These are phyloP conservation scores for Rhizodiscina lignyota DNA, from an alignment of 495 filamentous ascomycete genomes.

Conservation along the genomic window DNA sequence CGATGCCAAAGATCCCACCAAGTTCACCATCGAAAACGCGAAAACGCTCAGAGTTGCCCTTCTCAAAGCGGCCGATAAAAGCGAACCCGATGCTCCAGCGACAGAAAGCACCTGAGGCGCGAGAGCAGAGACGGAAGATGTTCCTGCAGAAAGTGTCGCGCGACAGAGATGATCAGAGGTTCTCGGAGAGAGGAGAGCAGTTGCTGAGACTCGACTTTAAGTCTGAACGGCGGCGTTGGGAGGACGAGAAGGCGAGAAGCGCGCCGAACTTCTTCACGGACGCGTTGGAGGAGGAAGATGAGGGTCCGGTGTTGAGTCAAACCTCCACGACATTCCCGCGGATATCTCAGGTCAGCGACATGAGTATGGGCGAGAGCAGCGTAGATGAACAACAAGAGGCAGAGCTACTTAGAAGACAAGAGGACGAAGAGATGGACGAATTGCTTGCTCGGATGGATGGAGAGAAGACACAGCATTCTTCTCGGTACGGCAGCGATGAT, in stretches of 20 bases:
- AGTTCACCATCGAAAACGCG: not conserved
- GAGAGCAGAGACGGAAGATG: slow-evolving; percentile 38
- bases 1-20: too few relatives aligned
- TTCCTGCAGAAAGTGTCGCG: slow-evolving; percentile 69
- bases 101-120: slow-evolving; percentile 23
- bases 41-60: slow-evolving; percentile 4
- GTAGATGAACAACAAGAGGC: slow-evolving; percentile 25
- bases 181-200: slow-evolving; percentile 57
- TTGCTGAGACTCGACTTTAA: not conserved
- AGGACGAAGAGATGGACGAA: slow-evolving; percentile 43
- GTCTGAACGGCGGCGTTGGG: slow-evolving; percentile 1
- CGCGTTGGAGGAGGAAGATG: slow-evolving; percentile 25
- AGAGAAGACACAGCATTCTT: slow-evolving; percentile 2
- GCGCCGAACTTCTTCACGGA: not conserved
- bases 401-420: slow-evolving; percentile 32
- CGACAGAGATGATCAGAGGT: slow-evolving; percentile 46
- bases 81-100: slow-evolving; percentile 17
- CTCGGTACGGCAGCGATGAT: slow-evolving; percentile 24
- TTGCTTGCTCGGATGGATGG: slow-evolving; percentile 29
- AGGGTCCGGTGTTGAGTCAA: slow-evolving; percentile 4
- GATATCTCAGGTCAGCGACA: not conserved
- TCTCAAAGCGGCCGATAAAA: slow-evolving; percentile 19
- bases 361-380: slow-evolving; percentile 8
- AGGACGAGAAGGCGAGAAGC: slow-evolving; percentile 4
- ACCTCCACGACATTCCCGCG: not conserved